A percentile compares a stretch with the other conserved stretches of the same genome.
phyloP scores from a whole-genome alignment of 192 early-diverging fungal genomes.

The Chytriomyces hyalinus region DNA sequence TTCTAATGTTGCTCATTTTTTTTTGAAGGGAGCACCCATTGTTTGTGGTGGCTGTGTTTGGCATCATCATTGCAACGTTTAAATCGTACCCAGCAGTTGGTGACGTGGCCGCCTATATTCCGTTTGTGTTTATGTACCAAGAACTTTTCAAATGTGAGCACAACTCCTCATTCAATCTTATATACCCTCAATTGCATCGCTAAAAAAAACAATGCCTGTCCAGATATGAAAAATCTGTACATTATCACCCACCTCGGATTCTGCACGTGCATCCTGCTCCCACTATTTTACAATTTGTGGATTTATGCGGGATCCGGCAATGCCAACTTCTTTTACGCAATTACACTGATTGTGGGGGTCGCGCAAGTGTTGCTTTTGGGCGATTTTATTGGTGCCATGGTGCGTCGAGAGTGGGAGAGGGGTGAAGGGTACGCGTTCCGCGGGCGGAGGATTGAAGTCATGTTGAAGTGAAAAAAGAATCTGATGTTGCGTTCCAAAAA shows the following conservation, averaged over 20 bases:
- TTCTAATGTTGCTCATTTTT: neutral
- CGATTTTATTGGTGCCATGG: slow-evolving; percentile 79
- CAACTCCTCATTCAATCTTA: neutral
- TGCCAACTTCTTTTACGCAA: slow-evolving; percentile 98
- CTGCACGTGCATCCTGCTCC: slow-evolving; percentile 78
- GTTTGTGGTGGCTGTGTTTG: slow-evolving; percentile 73
- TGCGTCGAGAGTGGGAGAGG: slow-evolving; percentile 82
- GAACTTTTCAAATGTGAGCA: slow-evolving; percentile 88
- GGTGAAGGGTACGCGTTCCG: slow-evolving; percentile 54
- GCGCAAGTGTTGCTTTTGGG: slow-evolving; percentile 85
- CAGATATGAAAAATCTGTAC: slow-evolving; percentile 85
- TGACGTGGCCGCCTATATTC: slow-evolving; percentile 83
- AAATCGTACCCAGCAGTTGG: slow-evolving; percentile 93
- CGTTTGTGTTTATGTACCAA: slow-evolving; percentile 76
- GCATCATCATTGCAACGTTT: slow-evolving; percentile 81
- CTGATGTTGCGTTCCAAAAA: no score
- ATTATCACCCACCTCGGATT: slow-evolving; percentile 72
- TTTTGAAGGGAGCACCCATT: slow-evolving; percentile 72
- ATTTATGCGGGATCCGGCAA: slow-evolving; percentile 95
- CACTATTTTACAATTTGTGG: slow-evolving; percentile 95
- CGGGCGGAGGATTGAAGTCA: slow-evolving; percentile 52
- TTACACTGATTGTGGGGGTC: slow-evolving; percentile 88
- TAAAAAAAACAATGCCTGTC: neutral
- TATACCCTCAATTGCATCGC: slow-evolving; percentile 12
- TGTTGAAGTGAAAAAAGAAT: slow-evolving; percentile 40